Base-by-base conservation (phyloP, 2,329 filamentous ascomycete genomes). In the Paecilomyces sp. region DNA sequence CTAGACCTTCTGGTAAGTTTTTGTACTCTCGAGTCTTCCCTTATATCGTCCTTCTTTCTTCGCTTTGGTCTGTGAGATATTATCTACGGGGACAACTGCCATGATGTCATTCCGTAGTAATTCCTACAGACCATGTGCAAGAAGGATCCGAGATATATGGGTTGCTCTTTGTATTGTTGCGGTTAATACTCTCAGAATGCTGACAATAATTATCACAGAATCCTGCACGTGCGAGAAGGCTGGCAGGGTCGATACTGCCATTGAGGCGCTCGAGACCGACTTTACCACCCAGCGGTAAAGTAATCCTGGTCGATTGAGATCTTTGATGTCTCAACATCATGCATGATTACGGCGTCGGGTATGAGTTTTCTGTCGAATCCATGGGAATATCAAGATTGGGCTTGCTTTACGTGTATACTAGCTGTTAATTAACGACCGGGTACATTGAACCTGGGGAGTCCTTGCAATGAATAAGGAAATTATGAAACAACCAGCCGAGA, bases 201-300 rank as follows among this genome's bases (percentile, higher is more conserved):
- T 53, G 13, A 53, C 28, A 15, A 13, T 31, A 36, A 25, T 36
- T 8, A 22, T 58, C 28, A 52, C 61, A 87, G 86, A 80, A 71
- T 86, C 83, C 25, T 94, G 91, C 78, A 94, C 89, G n/a, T 96
- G 92, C 73, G 88, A 91, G 75, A 92, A 90, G 74, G 84, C 84
- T 18, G 73, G 83, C 55, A 82, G 83, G 65, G 83, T 85, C 58
- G 84, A 84, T 47, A 81, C 82, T 60, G 85, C 88, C 65, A 82
- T 85, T 30, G 77, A 88, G 31, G 57, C 34, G 54, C 56, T 75
- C 66, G 92, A 97, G 84, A 90, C 84, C 56, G 92, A 97, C 76
- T 97, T 96, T 72, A 97, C 92, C 41, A 91, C 88, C 58, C 85
- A 83, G 78, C 22, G 34, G 54, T 47, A 47, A 18, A 47, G n/a